Evolutionary conservation across 768 basidiomycete genomes (phyloP).

Genomic region (Pulveroboletus sp.): DNA sequence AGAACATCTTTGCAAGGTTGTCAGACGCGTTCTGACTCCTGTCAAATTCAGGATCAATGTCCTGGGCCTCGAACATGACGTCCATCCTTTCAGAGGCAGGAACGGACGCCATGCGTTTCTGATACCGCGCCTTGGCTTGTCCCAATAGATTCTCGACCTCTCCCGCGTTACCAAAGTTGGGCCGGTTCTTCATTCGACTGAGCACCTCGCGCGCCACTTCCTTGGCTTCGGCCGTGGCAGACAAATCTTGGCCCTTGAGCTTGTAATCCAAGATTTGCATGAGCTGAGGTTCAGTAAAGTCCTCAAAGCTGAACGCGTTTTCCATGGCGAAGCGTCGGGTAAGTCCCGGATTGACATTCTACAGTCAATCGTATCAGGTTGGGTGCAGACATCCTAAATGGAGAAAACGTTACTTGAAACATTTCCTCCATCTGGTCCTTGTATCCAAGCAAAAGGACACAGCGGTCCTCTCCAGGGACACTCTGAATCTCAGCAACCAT

Average conservation of each 20-base stretch:
- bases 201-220: constrained; percentile 52
- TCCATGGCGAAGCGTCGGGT: constrained; percentile 67
- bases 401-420: constrained; percentile 54
- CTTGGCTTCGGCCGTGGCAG: constrained; percentile 57
- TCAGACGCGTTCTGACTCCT: constrained; percentile 44
- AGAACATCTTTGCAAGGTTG: constrained; percentile 58
- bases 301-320: constrained; percentile 64
- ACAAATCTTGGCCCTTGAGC: constrained; percentile 54
- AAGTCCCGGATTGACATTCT: constrained; percentile 75
- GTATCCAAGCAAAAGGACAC: constrained; percentile 66
- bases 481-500: constrained; percentile 75
- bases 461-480: constrained; percentile 67
- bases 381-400: not conserved
- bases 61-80: constrained; percentile 41
- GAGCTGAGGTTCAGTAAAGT: constrained; percentile 57
- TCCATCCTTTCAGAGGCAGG: constrained; percentile 23
- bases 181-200: constrained; percentile 35
- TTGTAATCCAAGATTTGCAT: constrained; percentile 53
- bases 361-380: not conserved
- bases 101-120: constrained; percentile 36
- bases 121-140: constrained; percentile 48
- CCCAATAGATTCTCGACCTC: constrained; percentile 64
- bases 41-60: constrained; percentile 66
- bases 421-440: constrained; percentile 66
- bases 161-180: constrained; percentile 67